These are phyloP conservation scores for Peronospora tabacina DNA, from an alignment of 352 stramenopile genomes.

Conservation along the genomic window DNA sequence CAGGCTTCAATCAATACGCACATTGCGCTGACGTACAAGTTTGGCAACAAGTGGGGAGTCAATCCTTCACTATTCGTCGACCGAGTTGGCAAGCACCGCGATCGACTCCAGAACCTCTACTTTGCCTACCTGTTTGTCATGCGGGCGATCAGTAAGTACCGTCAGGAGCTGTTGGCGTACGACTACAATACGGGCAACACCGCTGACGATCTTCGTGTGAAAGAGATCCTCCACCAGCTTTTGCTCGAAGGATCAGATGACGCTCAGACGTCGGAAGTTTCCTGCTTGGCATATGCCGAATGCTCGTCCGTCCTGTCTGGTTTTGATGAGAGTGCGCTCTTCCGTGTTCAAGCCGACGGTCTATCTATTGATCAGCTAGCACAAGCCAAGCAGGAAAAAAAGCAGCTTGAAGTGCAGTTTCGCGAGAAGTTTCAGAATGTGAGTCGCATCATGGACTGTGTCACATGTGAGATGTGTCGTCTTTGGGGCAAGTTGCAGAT, in stretches of 20 bases:
- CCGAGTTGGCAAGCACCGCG: slow-evolving; percentile 87
- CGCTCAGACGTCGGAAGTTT: slow-evolving; percentile 21
- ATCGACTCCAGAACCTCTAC: slow-evolving; percentile 96
- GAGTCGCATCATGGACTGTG: slow-evolving; percentile 96
- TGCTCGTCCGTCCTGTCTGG: slow-evolving; percentile 64
- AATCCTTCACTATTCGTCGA: slow-evolving; percentile 80
- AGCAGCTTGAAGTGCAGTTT: slow-evolving; percentile 62
- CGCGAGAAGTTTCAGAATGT: slow-evolving; percentile 96
- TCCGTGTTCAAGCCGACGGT: slow-evolving; percentile 52
- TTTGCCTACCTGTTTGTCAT: slow-evolving; percentile 98
- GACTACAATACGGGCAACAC: slow-evolving; percentile 93
- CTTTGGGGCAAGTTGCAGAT: slow-evolving; percentile 97
- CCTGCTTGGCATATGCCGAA: slow-evolving; percentile 46
- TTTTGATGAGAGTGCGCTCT: slow-evolving; percentile 87
- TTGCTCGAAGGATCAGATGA: slow-evolving; percentile 52
- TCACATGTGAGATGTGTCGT: slow-evolving; percentile 98
- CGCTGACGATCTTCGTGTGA: slow-evolving; percentile 64
- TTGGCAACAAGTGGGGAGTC: slow-evolving; percentile 54
- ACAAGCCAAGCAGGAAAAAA: slow-evolving; percentile 55
- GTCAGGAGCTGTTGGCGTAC: slow-evolving; percentile 89
- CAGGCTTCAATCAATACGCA: slow-evolving; percentile 95
- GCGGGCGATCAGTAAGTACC: slow-evolving; percentile 90
- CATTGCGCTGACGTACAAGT: slow-evolving; percentile 84
- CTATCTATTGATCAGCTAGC: slow-evolving; percentile 52
- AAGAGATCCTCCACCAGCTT: slow-evolving; percentile 60